A percentile compares a stretch with the other conserved stretches of the same genome.
Evolutionary conservation across 1,284 basidiomycete genomes (phyloP).

Genomic region (Ganoderma sinense): DNA sequence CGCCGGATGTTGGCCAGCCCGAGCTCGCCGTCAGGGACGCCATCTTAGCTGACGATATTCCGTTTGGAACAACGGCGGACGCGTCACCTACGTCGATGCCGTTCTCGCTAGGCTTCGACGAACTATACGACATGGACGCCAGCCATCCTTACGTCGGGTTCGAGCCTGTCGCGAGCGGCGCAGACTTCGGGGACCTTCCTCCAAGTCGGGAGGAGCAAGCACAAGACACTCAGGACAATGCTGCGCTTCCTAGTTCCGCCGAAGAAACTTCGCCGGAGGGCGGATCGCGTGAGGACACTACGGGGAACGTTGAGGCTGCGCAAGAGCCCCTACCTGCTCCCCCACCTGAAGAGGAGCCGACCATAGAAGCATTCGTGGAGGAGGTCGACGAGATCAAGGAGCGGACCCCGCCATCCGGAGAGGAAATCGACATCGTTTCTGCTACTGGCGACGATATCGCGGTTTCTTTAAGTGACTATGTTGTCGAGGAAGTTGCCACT

Average conservation of each 20-base stretch:
- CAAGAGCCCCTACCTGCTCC: neutral
- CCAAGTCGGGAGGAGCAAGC: conserved; percentile 8
- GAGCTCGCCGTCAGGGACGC: neutral
- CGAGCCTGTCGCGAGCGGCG: conserved; percentile 26
- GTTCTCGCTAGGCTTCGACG: conserved; percentile 29
- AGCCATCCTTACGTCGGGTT: conserved; percentile 6
- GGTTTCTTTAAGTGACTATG: conserved; percentile 22
- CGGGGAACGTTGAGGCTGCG: neutral
- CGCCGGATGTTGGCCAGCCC: neutral
- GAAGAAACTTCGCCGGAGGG: neutral
- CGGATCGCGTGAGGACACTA: neutral
- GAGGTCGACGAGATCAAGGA: conserved; percentile 16
- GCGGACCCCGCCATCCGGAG: neutral
- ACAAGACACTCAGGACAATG: neutral
- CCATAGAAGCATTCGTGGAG: conserved; percentile 1
- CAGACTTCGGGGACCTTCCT: conserved; percentile 31
- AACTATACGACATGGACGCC: conserved; percentile 37
- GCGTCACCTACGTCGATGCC: neutral
- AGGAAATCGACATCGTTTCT: conserved; percentile 16
- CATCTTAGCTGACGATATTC: neutral
- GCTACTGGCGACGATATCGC: conserved; percentile 11
- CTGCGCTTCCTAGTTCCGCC: neutral
- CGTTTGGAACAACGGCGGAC: neutral
- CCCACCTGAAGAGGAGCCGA: neutral
- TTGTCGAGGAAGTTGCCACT: conserved; percentile 38